These are phyloP conservation scores for Esteya vermicola DNA, from an alignment of 2,329 filamentous ascomycete species.

Conservation along the genomic window DNA sequence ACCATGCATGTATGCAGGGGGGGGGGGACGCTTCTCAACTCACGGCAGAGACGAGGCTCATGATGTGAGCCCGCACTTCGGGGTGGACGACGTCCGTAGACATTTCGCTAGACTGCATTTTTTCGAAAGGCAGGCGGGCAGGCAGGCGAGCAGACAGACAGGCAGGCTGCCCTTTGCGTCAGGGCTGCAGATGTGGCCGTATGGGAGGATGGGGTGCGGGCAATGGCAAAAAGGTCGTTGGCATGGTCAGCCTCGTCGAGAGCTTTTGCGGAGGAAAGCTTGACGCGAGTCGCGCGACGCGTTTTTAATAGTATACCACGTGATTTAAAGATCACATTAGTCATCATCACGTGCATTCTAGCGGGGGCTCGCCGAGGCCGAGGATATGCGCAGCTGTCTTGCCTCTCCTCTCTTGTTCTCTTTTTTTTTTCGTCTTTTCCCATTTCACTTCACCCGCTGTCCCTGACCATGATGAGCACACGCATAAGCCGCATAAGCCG, in stretches of 20 bases:
- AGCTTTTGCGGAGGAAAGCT: background rate
- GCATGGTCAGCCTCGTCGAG: no score
- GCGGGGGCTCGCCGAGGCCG: slow-evolving; percentile 3
- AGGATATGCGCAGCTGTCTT: slow-evolving; percentile 1
- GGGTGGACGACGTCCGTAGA: slow-evolving; percentile 61
- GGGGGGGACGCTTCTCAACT: no score
- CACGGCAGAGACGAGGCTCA: slow-evolving; percentile 86
- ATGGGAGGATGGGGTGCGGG: no score
- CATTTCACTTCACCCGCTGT: no score
- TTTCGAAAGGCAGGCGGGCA: no score
- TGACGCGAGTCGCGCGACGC: slow-evolving; percentile 1
- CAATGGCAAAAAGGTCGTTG: no score
- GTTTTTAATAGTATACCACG: background rate
- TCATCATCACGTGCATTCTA: background rate
- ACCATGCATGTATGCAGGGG: no score
- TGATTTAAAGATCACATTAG: background rate
- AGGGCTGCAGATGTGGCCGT: no score
- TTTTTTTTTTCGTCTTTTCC: no score
- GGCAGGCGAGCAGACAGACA: no score
- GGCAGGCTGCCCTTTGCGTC: no score
- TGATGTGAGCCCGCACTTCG: slow-evolving; percentile 85
- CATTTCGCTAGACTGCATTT: slow-evolving; percentile 41
- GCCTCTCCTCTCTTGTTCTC: background rate
- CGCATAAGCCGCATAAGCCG: slow-evolving; percentile 1
- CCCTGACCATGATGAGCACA: background rate